Conservation (phyloP, 495 filamentous ascomycete genomes). For the Penicillium taxi region DNA sequence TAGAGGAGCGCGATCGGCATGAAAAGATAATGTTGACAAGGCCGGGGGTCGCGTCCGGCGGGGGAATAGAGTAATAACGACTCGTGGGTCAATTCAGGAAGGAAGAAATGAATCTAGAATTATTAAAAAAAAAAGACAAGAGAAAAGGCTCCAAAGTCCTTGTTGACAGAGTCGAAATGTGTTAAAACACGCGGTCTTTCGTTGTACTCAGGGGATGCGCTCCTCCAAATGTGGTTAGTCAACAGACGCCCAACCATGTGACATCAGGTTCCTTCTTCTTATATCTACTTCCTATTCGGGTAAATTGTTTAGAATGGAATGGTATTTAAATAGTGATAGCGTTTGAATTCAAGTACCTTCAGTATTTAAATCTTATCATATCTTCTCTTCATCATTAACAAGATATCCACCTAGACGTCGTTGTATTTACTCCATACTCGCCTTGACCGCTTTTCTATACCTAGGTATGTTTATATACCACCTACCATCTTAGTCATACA, state of each 20-base stretch:
- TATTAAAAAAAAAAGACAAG: constrained; percentile 14
- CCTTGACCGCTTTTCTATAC: no score
- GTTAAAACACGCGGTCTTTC: constrained; percentile 24
- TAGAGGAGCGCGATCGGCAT: constrained; percentile 14
- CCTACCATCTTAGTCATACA: no score
- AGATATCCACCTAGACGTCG: no score
- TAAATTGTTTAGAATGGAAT: not conserved
- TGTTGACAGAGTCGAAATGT: constrained; percentile 1
- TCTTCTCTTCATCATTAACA: no score
- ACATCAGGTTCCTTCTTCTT: constrained; percentile 14
- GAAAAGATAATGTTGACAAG: constrained; percentile 14
- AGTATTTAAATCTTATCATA: no score
- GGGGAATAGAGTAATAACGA: not conserved
- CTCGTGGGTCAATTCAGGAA: constrained; percentile 1
- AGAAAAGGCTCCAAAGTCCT: constrained; percentile 10
- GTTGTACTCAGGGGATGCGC: constrained; percentile 26
- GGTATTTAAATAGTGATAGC: no score
- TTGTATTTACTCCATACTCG: no score
- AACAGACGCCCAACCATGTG: constrained; percentile 19
- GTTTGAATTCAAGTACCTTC: no score
- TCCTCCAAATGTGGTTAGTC: constrained; percentile 17
- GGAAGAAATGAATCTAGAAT: constrained; percentile 4
- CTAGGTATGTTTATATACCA: no score
- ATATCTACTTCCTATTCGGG: no score
- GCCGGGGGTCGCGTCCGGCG: constrained; percentile 18